Evolutionary conservation across 345 rosid species (phyloP).

Genomic region (Isatis tinctoria): DNA sequence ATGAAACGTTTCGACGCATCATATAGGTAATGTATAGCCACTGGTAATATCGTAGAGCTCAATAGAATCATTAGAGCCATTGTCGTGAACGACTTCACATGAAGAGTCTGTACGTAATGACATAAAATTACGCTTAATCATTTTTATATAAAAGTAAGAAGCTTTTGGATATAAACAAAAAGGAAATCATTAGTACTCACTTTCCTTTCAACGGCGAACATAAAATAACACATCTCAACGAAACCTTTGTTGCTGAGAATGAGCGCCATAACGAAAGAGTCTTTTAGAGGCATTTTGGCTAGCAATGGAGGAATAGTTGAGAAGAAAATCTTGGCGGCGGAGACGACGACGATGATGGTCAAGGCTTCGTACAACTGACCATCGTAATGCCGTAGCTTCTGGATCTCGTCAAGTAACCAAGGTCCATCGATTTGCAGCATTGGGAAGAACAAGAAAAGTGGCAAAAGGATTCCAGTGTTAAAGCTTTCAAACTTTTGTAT

Average conservation of each 20-base stretch:
- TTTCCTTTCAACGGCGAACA: not conserved
- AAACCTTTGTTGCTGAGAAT: constrained; percentile 31
- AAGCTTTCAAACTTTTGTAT: constrained; percentile 38
- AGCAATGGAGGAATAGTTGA: constrained; percentile 22
- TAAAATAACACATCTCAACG: constrained; percentile 24
- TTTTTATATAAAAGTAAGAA: not conserved
- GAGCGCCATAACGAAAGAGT: constrained; percentile 29
- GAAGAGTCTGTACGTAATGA: constrained; percentile 4
- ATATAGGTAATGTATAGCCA: constrained; percentile 26
- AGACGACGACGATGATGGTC: constrained; percentile 7
- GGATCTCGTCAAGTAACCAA: constrained; percentile 6
- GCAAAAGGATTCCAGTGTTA: constrained; percentile 25
- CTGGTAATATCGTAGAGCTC: constrained; percentile 23
- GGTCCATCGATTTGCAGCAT: constrained; percentile 16
- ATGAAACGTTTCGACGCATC: constrained; percentile 44
- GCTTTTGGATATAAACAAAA: not conserved
- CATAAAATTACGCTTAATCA: not conserved
- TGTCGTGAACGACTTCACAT: constrained; percentile 19
- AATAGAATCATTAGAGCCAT: constrained; percentile 11
- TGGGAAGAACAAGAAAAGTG: constrained; percentile 25
- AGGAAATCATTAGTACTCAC: constrained; percentile 4
- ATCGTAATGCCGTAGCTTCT: not conserved
- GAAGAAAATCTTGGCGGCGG: constrained; percentile 15
- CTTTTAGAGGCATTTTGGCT: constrained; percentile 28
- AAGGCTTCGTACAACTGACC: constrained; percentile 22